Evolutionary conservation across 495 filamentous ascomycete species (phyloP).

Genomic region (Margaritispora aquatica): DNA sequence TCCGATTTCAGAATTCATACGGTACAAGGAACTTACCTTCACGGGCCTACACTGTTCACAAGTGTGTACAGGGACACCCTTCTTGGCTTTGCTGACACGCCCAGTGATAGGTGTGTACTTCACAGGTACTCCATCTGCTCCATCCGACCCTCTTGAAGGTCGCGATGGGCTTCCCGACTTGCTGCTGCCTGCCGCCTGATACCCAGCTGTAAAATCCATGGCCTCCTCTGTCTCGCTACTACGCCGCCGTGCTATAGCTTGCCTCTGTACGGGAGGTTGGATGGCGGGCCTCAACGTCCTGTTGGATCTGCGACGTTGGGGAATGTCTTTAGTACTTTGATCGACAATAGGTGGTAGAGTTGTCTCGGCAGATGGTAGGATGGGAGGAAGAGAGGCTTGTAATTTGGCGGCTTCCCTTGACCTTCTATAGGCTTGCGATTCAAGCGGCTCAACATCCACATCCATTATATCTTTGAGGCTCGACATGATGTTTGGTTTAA

Average conservation of each 20-base stretch:
- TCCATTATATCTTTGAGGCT: conserved; percentile 29
- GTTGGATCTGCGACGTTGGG: conserved; percentile 21
- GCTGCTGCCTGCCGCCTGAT: conserved; percentile 11
- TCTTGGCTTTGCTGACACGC: conserved; percentile 76
- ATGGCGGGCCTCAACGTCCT: conserved; percentile 9
- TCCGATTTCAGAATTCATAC: neutral
- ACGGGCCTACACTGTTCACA: conserved; percentile 43
- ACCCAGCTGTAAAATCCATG: conserved; percentile 15
- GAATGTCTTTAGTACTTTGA: conserved; percentile 3
- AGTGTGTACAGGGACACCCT: conserved; percentile 71
- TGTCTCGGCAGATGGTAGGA: conserved; percentile 8
- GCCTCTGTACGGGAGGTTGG: neutral
- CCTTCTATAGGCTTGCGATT: conserved; percentile 24
- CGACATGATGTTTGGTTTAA: conserved; percentile 21
- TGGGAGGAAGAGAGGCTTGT: conserved; percentile 14
- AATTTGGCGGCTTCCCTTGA: conserved; percentile 20
- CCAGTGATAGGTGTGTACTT: conserved; percentile 65
- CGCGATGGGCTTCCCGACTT: conserved; percentile 13
- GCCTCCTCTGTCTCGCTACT: conserved; percentile 9
- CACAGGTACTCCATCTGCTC: conserved; percentile 33
- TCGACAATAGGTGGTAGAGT: conserved; percentile 12
- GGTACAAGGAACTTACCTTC: conserved; percentile 1
- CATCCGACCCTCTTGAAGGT: conserved; percentile 19
- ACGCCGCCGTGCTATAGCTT: conserved; percentile 6
- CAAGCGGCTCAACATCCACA: conserved; percentile 25